Evolutionary conservation across 2,329 filamentous ascomycete species (phyloP).

Genomic region (Epichloe coenophiala): DNA sequence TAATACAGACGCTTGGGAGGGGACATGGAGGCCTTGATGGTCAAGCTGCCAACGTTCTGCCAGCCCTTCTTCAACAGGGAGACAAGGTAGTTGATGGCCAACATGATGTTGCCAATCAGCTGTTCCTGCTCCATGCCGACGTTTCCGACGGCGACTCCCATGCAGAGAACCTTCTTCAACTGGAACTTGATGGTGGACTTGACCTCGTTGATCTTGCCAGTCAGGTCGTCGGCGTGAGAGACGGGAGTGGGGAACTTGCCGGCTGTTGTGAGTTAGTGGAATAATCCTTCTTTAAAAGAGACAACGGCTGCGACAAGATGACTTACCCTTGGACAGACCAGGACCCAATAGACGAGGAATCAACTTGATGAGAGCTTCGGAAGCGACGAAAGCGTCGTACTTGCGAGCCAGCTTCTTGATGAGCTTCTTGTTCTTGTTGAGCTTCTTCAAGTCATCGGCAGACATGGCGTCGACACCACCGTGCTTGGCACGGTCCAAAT

Average conservation of each 20-base stretch:
- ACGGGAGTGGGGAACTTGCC: conserved; percentile 99
- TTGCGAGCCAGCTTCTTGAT: conserved; percentile 99
- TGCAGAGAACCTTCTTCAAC: conserved; percentile 99
- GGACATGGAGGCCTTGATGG: conserved; percentile 99
- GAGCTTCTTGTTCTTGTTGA: conserved; percentile 99
- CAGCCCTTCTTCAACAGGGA: conserved; percentile 99
- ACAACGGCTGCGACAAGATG: conserved; percentile 12
- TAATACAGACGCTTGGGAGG: conserved; percentile 98
- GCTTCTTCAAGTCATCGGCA: conserved; percentile 98
- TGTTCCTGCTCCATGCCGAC: conserved; percentile 95
- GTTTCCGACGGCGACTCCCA: conserved; percentile 98
- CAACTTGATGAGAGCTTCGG: conserved; percentile 97
- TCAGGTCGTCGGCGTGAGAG: conserved; percentile 90
- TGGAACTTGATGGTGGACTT: conserved; percentile 99
- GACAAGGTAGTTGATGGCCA: conserved; percentile 99
- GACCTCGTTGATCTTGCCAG: conserved; percentile 94
- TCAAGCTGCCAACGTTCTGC: conserved; percentile 99
- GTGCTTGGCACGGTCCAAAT: conserved; percentile 99
- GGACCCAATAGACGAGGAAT: conserved; percentile 98
- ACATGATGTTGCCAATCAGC: conserved; percentile 97
- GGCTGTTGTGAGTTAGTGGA: conserved; percentile 39
- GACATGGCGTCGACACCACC: conserved; percentile 97
- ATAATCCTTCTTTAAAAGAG: neutral
- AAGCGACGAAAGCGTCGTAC: conserved; percentile 98
- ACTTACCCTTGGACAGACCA: conserved; percentile 89